Evolutionary conservation across 352 stramenopile species (phyloP).

Genomic region (Phytophthora chlamydospora): DNA sequence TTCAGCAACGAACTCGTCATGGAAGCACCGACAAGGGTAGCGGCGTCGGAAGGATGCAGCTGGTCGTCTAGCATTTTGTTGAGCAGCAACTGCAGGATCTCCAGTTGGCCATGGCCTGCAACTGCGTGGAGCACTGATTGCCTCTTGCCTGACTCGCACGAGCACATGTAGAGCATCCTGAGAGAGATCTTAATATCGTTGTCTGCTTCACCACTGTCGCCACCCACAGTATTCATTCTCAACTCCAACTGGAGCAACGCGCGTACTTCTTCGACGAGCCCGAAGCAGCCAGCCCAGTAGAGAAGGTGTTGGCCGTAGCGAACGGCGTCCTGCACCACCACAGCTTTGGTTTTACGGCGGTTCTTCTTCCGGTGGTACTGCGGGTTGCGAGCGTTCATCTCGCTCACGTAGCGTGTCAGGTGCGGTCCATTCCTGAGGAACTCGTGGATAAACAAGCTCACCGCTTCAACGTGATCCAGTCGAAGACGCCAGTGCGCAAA

Average conservation of each 20-base stretch:
- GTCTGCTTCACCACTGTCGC: constrained; percentile 8
- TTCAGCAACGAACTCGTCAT: constrained; percentile 22
- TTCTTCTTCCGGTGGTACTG: constrained; percentile 24
- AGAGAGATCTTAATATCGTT: constrained; percentile 22
- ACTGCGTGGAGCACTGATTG: constrained; percentile 74
- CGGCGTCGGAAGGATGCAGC: constrained; percentile 27
- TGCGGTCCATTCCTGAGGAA: constrained; percentile 54
- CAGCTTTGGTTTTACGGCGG: constrained; percentile 21
- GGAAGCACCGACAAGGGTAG: constrained; percentile 4
- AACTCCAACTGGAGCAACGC: constrained; percentile 43
- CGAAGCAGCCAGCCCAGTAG: constrained; percentile 79
- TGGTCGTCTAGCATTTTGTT: constrained; percentile 54
- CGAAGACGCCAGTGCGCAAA: constrained; percentile 64
- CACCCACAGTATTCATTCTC: constrained; percentile 11
- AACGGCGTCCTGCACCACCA: constrained; percentile 43
- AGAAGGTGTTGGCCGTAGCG: constrained; percentile 81
- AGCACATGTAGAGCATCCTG: constrained; percentile 61
- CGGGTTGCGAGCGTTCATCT: constrained; percentile 67
- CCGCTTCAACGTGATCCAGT: constrained; percentile 58
- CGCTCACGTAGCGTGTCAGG: constrained; percentile 54
- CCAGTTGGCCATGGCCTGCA: constrained; percentile 53
- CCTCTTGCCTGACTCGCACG: constrained; percentile 65
- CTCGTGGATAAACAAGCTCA: constrained; percentile 57
- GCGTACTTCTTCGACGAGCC: constrained; percentile 56
- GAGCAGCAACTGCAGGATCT: constrained; percentile 63